Base-by-base conservation (phyloP, 495 filamentous ascomycete species). In the Penicillium cosmopolitanum region DNA sequence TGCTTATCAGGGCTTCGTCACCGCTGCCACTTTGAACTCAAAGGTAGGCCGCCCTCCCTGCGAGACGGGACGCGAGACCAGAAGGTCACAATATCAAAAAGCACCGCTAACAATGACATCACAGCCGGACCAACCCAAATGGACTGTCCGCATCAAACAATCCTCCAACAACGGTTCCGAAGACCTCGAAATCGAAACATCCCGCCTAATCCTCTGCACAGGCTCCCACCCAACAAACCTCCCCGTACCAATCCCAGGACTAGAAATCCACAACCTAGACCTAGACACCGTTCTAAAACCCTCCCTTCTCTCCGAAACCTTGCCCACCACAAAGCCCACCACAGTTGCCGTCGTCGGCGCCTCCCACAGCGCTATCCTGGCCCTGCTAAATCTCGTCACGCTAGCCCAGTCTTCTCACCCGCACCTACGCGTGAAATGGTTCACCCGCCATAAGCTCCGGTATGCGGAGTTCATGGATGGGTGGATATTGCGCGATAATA, bases 401-500 rank as follows among this genome's bases (percentile, higher is more conserved):
- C 75, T 87, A 12, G 80, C 81, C 15, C 66, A 67, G 44, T 65
- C 72, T 21, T 73, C 78, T 0, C 83, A 86, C 56, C 80, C 82
- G 0, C 61, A 73, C 10, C 74, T 87, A 6, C 82, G 79, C 31
- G 72, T 87, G 15, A 83, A 82, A 47, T 87, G 84, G 84, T 84
- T 87, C 67, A 85, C 83, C 0, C 81, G 85, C 2, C 84, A 85
- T 58, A 69, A 77, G 0, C 78, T 87, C 31, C 82, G 83, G 51
- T 87, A 87, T 48, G 85, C 85, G 15, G 81, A 84, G 64, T 83
- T 77, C 66, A 84, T 73, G 71, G 82, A 84, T 50, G 84, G 81
- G 53, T 87, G 84, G 84, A 84, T 86, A 51, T 68, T 85, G 53
- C 81, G 81, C 50, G 85, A 87, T 58, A 87, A 87, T 69, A 87